Base-by-base conservation (phyloP, 202 grass and related monocot species). In the Bolboschoenoplectus hybrid region DNA sequence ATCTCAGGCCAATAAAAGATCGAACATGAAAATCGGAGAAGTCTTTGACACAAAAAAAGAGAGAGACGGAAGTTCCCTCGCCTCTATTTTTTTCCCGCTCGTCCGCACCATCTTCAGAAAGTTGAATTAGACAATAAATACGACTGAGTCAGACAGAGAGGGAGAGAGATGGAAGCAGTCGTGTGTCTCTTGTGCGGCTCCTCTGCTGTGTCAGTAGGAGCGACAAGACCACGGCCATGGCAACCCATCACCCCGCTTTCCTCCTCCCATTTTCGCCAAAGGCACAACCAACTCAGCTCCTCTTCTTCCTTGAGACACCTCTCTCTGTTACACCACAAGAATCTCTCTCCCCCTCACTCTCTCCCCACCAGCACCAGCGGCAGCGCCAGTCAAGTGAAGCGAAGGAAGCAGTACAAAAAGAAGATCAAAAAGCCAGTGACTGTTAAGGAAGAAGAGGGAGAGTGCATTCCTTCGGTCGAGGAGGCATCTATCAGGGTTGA, bases 401-500 rank as follows among this genome's bases (percentile, higher is more conserved):
- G 41, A 80, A 75, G 83, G 78, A 60, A 74, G 82, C 74, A 82
- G 67, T 76, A 80, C 60, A 85, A 68, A 82, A 85, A 68, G 77
- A 87, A 89, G 84, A 82, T 9, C 5, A 39, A 70, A 61, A 85
- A 85, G 35, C 17, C 19, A 57, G 63, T 36, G 46, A 49, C 50
- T 2, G 81, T 14, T 67, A 34, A 17, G 14, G 80, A 89, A 78
- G 63, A 82, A 34, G 63, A 35, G 34, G 81, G 75, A 8, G 89
- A 86, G 4, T 95, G 96, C 69, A 88, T 92, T 82, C 93, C 95
- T 3, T 91, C 95, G 17, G 66, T 67, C 49, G 87, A 92, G 88
- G 93, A 93, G 82, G 84, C 89, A 17, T 90, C 95, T 41, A 94
- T 94, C 60, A 87, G 90, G 74, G 96, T 98, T 56, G 88, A 83